Percentiles rank a stretch among this genome's conserved stretches.
Evolutionary conservation across 306 rosid genomes (phyloP).

Genomic region (Fagus sylvatica): DNA sequence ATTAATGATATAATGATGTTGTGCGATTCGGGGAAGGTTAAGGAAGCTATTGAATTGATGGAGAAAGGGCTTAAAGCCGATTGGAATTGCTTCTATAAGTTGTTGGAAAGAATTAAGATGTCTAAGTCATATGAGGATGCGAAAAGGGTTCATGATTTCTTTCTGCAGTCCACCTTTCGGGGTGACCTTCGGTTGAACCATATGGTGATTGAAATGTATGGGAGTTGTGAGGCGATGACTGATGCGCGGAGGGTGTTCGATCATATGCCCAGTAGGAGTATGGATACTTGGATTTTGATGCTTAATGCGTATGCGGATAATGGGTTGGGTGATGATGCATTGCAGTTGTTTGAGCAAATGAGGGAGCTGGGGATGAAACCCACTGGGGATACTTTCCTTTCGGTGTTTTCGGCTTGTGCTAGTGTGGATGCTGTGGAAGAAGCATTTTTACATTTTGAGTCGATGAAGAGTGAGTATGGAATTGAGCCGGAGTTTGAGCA

Average conservation of each 20-base stretch:
- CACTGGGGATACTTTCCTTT: slow-evolving; percentile 65
- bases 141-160: slow-evolving; percentile 72
- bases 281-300: slow-evolving; percentile 84
- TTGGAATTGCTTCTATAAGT: slow-evolving; percentile 49
- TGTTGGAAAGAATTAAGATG: slow-evolving; percentile 61
- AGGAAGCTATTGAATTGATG: slow-evolving; percentile 74
- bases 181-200: slow-evolving; percentile 53
- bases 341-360: slow-evolving; percentile 79
- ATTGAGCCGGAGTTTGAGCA: slow-evolving; percentile 55
- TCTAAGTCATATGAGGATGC: slow-evolving; percentile 70
- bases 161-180: slow-evolving; percentile 71
- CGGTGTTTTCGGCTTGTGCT: slow-evolving; percentile 72
- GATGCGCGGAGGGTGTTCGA: slow-evolving; percentile 89
- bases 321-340: slow-evolving; percentile 79
- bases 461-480: slow-evolving; percentile 66
- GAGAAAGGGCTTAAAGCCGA: slow-evolving; percentile 77
- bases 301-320: slow-evolving; percentile 65
- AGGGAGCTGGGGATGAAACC: slow-evolving; percentile 65
- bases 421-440: slow-evolving; percentile 88
- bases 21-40: slow-evolving; percentile 66
- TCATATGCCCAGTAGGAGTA: slow-evolving; percentile 65
- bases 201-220: slow-evolving; percentile 78
- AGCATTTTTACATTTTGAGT: slow-evolving; percentile 65
- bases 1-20: slow-evolving; percentile 49
- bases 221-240: slow-evolving; percentile 70